Percentiles rank a stretch among this genome's conserved stretches.
phyloP scores from a whole-genome alignment of 2,329 filamentous ascomycete species.

The Pyrenophora seminiperda region DNA sequence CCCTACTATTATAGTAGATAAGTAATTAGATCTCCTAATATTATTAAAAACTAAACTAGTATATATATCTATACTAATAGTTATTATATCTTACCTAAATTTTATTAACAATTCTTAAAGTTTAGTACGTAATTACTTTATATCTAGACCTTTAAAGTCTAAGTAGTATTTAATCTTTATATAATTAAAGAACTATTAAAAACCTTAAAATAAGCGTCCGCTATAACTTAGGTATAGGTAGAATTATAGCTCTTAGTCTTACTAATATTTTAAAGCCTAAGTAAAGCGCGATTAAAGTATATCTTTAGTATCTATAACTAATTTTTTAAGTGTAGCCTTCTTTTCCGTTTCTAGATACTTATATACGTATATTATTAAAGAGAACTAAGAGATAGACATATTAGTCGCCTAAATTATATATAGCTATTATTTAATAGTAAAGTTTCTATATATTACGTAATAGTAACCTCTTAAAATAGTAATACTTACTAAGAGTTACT shows the following conservation, averaged over 20 bases:
- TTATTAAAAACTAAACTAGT: constrained; percentile 9
- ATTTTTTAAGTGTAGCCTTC: background rate
- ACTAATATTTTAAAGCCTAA: constrained; percentile 33
- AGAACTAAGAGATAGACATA: no score
- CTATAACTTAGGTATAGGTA: constrained; percentile 40
- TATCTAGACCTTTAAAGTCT: constrained; percentile 24
- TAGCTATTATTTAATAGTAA: no score
- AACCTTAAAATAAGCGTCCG: constrained; percentile 37
- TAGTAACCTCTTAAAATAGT: no score
- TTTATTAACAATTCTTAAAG: constrained; percentile 31
- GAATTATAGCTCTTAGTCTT: constrained; percentile 20
- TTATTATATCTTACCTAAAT: constrained; percentile 18
- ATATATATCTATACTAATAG: background rate
- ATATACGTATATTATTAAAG: no score
- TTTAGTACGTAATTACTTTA: constrained; percentile 27
- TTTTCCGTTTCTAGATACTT: background rate
- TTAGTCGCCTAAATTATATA: no score
- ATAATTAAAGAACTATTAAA: constrained; percentile 35
- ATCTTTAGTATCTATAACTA: constrained; percentile 25
- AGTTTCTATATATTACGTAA: no score
- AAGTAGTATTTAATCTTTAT: constrained; percentile 32
- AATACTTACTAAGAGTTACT: no score
- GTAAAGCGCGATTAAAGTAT: constrained; percentile 34
- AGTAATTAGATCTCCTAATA: constrained; percentile 30
- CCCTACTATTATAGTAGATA: constrained; percentile 35